Base-by-base conservation (phyloP, 768 basidiomycete genomes). In the Brasilioporus rufonigricans region DNA sequence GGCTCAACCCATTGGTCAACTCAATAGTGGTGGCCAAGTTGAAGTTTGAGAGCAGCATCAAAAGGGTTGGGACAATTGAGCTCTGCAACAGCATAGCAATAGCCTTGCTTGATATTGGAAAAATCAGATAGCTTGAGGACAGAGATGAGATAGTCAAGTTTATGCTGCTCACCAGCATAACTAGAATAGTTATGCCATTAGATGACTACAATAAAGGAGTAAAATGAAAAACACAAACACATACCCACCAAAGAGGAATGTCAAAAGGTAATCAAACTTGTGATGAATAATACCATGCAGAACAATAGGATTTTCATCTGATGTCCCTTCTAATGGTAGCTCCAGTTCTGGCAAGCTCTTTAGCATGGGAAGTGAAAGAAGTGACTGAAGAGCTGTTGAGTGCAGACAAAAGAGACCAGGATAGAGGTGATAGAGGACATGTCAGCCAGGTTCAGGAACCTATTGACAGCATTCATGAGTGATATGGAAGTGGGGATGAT, bases 1-100 rank as follows among this genome's bases (percentile, higher is more conserved):
- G 58, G 61, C 18, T 55, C 35, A 8, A 62, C 39, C 61, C 58
- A 62, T 0, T 57, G 29, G n/a, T 62, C 48, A 0, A 62, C 40
- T 35, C 11, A 27, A 2, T 46, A 59, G 18, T 18, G 2, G 7
- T 27, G 29, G 1, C 57, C 53, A 11, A 62, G 61, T 21, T 62
- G 47, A 0, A 59, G 31, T 5, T 50, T 59, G 0, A 62, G 9
- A 0, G 58, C 45, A 0, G 46, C 1, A 0, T 62, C 36, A 1
- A 59, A 0, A 0, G 50, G 33, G 0, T 9, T 44, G 1, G 53
- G 1, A 7, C 38, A 18, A 0, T 6, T 23, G 21, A 62, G 55
- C 7, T 59, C 52, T 1, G 50, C 14, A 18, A 62, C 10, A 2
- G 55, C 50, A 36, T 50, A 53, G 19, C 53, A 27, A 9, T 19